Base-by-base conservation (phyloP, 176 grass and related monocot species). In the Aegilops umbellulata region DNA sequence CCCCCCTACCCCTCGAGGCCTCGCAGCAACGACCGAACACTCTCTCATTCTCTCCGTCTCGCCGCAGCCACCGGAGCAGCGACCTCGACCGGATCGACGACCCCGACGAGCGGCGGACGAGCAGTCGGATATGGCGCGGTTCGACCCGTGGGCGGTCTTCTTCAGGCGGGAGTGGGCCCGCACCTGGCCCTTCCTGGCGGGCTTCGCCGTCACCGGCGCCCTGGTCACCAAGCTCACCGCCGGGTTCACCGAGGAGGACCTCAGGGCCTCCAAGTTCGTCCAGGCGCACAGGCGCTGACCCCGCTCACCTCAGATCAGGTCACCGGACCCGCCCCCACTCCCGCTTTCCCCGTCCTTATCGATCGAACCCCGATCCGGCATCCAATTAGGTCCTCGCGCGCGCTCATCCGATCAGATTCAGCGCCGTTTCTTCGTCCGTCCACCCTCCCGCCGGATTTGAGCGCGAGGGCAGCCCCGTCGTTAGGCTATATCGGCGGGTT, bases 71-170 rank as follows among this genome's bases (percentile, higher is more conserved):
- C 34, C 67, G 10, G 32, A 64, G 4, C 11, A 55, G 5, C 51
- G 17, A 55, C 49, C 5, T 7, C 49, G 49, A 53, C 49, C 49
- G 16, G 16, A 17, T 30, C 63, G 13, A 71, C 29, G 29, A 31
- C 23, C 69, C 22, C 69, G 69, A 71, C 69, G 69, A 71, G 20
- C 68, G 65, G 16, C 34, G 67, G 17, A 68, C 3, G 7, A 23
- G 11, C 25, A 60, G 68, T 17, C 10, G 41, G 57, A 47, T 23
- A 76, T 76, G 74, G 17, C 78, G 87, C 74, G 76, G 55, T 97
- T 95, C 84, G 93, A 95, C 76, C 93, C 91, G 29, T 97, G 93
- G 91, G 91, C 93, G 30, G 93, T 97, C 15, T 97, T 95, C 92
- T 95, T 97, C 89, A 80, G 82, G 83, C 25, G 95, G 38, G 95